Percentiles rank a stretch among this genome's conserved stretches.
phyloP scores from a whole-genome alignment of 2,329 filamentous ascomycete species.

The Phialocephala subalpina region DNA sequence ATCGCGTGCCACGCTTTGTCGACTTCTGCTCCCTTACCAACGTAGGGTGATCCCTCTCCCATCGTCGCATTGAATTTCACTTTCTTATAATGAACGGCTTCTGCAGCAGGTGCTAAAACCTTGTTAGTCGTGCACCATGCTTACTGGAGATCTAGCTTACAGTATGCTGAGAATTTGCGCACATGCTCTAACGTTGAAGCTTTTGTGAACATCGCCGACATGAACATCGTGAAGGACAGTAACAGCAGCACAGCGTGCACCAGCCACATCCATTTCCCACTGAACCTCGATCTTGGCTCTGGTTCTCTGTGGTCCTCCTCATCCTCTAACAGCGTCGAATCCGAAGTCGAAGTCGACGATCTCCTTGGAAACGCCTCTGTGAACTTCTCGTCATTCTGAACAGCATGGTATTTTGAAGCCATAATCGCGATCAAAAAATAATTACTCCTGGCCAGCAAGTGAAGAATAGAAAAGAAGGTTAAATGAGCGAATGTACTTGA shows the following conservation, averaged over 20 bases:
- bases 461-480: slow-evolving; percentile 26
- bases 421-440: slow-evolving; percentile 32
- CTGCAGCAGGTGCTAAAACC: slow-evolving; percentile 53
- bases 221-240: slow-evolving; percentile 39
- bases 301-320: slow-evolving; percentile 31
- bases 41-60: slow-evolving; percentile 54
- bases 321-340: slow-evolving; percentile 38
- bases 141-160: slow-evolving; percentile 44
- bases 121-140: background rate
- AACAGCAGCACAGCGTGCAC: slow-evolving; percentile 38
- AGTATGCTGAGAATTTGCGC: slow-evolving; percentile 54
- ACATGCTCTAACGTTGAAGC: slow-evolving; percentile 42
- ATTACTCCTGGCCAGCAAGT: slow-evolving; percentile 33
- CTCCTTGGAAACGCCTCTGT: slow-evolving; percentile 30
- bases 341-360: slow-evolving; percentile 35
- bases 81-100: slow-evolving; percentile 57
- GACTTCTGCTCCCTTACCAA: slow-evolving; percentile 63
- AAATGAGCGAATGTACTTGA: slow-evolving; percentile 37
- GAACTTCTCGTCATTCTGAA: slow-evolving; percentile 39
- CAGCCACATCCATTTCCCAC: slow-evolving; percentile 41
- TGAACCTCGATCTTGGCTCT: slow-evolving; percentile 18
- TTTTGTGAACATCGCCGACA: slow-evolving; percentile 36
- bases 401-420: slow-evolving; percentile 39
- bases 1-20: slow-evolving; percentile 65
- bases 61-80: slow-evolving; percentile 58